phyloP scores from a whole-genome alignment of 768 basidiomycete species.

The Xerocomus potaroensis region DNA sequence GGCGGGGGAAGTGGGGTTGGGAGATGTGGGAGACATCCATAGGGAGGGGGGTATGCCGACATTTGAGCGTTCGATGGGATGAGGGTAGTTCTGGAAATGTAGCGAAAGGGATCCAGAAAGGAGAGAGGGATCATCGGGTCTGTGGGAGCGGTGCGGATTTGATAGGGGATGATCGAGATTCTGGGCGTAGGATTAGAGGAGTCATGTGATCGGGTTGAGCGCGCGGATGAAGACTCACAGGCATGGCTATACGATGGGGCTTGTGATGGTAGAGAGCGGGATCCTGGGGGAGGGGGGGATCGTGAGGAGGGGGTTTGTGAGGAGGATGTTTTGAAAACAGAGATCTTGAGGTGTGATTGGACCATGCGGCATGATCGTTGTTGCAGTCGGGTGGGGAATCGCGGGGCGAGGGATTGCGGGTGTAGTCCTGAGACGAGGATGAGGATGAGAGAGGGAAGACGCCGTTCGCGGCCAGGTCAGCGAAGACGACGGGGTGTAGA shows the following conservation, averaged over 20 bases:
- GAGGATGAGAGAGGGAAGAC: constrained; percentile 42
- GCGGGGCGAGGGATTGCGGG: constrained; percentile 23
- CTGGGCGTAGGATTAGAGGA: constrained; percentile 3
- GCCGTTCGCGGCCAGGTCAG: constrained; percentile 58
- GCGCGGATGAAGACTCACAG: constrained; percentile 10
- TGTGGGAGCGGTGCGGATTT: constrained; percentile 8
- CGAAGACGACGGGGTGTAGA: constrained; percentile 56
- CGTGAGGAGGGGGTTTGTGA: constrained; percentile 27
- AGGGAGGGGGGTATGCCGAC: constrained; percentile 66
- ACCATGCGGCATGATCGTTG: constrained; percentile 27
- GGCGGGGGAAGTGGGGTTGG: constrained; percentile 42
- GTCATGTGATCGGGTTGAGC: constrained; percentile 3
- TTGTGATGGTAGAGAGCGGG: constrained; percentile 15
- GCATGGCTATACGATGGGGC: constrained; percentile 11
- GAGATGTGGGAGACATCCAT: constrained; percentile 76
- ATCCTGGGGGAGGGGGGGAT: too few species aligned
- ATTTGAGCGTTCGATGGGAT: constrained; percentile 46
- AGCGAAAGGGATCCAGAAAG: constrained; percentile 23
- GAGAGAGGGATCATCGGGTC: constrained; percentile 15
- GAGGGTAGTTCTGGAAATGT: constrained; percentile 18
- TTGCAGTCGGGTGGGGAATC: constrained; percentile 15
- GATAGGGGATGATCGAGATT: constrained; percentile 18
- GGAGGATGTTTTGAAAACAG: constrained; percentile 30
- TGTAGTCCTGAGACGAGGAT: constrained; percentile 28
- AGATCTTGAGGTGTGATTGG: constrained; percentile 25